These are phyloP conservation scores for Aureobasidium sp. DNA, from an alignment of 2,329 filamentous ascomycete genomes.

Conservation along the genomic window DNA sequence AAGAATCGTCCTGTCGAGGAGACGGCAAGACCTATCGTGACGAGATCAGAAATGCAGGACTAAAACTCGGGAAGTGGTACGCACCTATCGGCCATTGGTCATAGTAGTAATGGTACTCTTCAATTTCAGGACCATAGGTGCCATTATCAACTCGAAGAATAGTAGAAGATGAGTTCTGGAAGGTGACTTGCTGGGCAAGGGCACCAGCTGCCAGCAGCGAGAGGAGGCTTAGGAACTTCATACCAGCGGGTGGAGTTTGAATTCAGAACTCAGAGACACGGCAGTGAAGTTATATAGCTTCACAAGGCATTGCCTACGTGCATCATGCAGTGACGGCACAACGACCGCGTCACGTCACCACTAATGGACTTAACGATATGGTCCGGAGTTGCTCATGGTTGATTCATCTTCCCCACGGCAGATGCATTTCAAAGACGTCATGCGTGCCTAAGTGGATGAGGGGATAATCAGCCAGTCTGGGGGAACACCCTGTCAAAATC, in stretches of 20 bases:
- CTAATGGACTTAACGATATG: not conserved
- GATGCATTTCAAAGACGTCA: not conserved
- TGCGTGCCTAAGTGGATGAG: not conserved
- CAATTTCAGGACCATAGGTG: constrained; percentile 39
- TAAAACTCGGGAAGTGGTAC: too few relatives aligned
- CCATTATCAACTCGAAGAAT: constrained; percentile 38
- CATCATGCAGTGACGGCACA: not conserved
- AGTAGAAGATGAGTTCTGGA: constrained; percentile 24
- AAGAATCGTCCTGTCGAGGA: constrained; percentile 38
- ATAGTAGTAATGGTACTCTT: constrained; percentile 40
- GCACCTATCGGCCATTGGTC: constrained; percentile 36
- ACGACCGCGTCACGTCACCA: not conserved
- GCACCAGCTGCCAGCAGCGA: constrained; percentile 11
- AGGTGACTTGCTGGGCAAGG: constrained; percentile 18
- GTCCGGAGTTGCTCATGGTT: not conserved
- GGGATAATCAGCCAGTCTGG: not conserved
- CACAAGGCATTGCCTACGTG: not conserved
- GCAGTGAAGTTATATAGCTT: not conserved
- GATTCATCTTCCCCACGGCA: not conserved
- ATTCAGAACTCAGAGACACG: not conserved
- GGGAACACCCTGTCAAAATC: constrained; percentile 2
- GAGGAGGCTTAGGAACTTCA: constrained; percentile 8
- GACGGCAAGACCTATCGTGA: constrained; percentile 36
- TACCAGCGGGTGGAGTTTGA: not conserved
- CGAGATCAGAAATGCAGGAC: too few relatives aligned